Percentiles rank a stretch among this genome's conserved stretches.
These are phyloP conservation scores for Elongisporangium prolatum DNA, from an alignment of 352 stramenopile genomes.

Conservation along the genomic window DNA sequence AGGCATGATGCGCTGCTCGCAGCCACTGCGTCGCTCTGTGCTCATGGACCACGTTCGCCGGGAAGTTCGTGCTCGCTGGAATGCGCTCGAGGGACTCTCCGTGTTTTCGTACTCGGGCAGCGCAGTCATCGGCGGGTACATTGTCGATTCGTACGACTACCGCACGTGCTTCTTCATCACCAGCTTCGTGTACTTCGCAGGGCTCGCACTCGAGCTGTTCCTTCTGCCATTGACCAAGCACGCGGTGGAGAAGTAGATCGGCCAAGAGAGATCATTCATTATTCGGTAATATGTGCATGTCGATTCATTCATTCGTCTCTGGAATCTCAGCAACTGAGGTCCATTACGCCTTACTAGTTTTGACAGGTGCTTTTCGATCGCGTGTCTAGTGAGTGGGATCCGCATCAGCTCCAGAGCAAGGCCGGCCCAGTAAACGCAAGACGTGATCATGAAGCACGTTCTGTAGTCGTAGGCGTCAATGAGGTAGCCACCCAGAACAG, in stretches of 20 bases:
- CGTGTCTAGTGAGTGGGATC: conserved; percentile 55
- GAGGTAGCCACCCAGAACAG: conserved; percentile 70
- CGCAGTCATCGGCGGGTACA: conserved; percentile 22
- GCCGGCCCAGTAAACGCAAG: conserved; percentile 53
- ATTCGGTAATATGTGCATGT: neutral
- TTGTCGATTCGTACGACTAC: conserved; percentile 26
- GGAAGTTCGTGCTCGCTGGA: conserved; percentile 21
- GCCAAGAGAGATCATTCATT: conserved; percentile 1
- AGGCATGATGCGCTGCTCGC: conserved; percentile 22
- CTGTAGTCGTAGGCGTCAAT: conserved; percentile 78
- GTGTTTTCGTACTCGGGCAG: conserved; percentile 28
- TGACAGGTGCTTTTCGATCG: conserved; percentile 22
- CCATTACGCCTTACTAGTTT: no score
- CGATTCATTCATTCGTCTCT: no score
- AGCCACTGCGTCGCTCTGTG: conserved; percentile 15
- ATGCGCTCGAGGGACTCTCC: conserved; percentile 21
- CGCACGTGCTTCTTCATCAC: conserved; percentile 32
- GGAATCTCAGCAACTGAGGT: neutral
- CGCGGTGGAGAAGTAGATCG: conserved; percentile 11
- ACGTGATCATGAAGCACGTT: conserved; percentile 79
- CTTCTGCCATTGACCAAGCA: conserved; percentile 9
- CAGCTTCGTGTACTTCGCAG: conserved; percentile 20
- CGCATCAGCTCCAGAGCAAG: conserved; percentile 54
- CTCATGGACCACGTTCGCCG: conserved; percentile 19
- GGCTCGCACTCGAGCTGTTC: conserved; percentile 13